phyloP scores from a whole-genome alignment of 2,329 filamentous ascomycete genomes.

The Thermomyces lanuginosus region DNA sequence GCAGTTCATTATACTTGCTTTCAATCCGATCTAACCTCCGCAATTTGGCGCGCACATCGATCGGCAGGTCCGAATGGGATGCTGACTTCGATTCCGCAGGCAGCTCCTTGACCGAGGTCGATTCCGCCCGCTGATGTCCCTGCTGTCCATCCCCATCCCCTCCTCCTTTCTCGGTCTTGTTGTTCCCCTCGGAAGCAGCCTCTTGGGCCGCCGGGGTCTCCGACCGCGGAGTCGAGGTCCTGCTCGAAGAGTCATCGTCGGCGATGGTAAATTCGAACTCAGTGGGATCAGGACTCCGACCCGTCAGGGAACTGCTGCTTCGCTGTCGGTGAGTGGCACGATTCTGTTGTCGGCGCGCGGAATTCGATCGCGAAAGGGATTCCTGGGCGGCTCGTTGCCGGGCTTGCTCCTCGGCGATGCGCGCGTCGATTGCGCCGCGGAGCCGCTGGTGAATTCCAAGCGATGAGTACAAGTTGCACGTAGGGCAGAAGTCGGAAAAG shows the following conservation, averaged over 20 bases:
- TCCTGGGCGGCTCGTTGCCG: constrained; percentile 45
- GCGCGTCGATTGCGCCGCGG: constrained; percentile 68
- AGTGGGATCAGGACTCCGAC: constrained; percentile 58
- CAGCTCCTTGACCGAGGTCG: constrained; percentile 12
- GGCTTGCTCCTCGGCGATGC: constrained; percentile 82
- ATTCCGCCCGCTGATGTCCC: constrained; percentile 5
- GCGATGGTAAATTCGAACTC: constrained; percentile 84
- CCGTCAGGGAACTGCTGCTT: constrained; percentile 25
- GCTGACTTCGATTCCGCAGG: constrained; percentile 11
- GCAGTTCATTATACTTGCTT: constrained; percentile 68
- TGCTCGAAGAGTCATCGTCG: constrained; percentile 55
- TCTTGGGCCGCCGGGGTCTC: constrained; percentile 25
- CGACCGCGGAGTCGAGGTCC: constrained; percentile 42
- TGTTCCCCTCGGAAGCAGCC: constrained; percentile 1
- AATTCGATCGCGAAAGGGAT: constrained; percentile 28
- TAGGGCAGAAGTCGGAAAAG: not conserved
- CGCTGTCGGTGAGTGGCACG: constrained; percentile 16
- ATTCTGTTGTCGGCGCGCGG: constrained; percentile 19
- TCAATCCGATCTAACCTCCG: constrained; percentile 84
- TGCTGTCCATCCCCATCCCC: constrained; percentile 9
- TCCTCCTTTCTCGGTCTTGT: constrained; percentile 9
- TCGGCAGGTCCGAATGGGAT: constrained; percentile 42
- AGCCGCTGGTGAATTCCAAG: constrained; percentile 42
- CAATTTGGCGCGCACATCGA: constrained; percentile 59
- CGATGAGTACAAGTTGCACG: not conserved